Base-by-base conservation (phyloP, 495 filamentous ascomycete species). In the Trichocladium uniseriatum region DNA sequence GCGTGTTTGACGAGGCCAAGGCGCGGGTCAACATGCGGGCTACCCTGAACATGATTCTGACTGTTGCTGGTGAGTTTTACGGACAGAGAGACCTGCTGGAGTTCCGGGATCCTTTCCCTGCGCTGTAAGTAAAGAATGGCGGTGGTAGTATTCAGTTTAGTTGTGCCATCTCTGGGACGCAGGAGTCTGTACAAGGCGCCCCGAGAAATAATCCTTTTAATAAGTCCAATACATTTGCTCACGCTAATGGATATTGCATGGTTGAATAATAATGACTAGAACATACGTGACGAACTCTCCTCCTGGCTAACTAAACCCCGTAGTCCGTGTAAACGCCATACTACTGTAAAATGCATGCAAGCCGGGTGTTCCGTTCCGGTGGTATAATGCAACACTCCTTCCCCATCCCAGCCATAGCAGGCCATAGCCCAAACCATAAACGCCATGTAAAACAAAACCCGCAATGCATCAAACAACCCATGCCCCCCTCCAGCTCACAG, bases 1-100 rank as follows among this genome's bases (percentile, higher is more conserved):
- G 37, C 35, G 38, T 20, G 0, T 16, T 44, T 20, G 56, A 57
- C 63, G 67, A 43, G 66, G 68, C 52, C 9, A 50, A 62, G 11
- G 51, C 60, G 28, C 56, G 48, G 27, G 38, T 59, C 55, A 80
- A 79, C 61, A 72, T 75, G 50, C 66, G 69, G 44, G 72, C 70
- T 18, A 83, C 84, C 46, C 72, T 95, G 6, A 91, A 95, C 62
- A 95, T 95, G 86, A 86, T 95, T 49, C 73, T 98, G 45, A 90
- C 86, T 0, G 73, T 98, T 22, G 83, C 85, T 34, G 92, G 89
- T 54, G 89, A 95, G 66, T 80, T 84, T 56, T 98, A 85, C 65
- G 89, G 92, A 2, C 92, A 98, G 69, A 73, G 82, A 48, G 92
- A 98, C 66, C 68, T 98, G 29, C 69, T 97, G 40, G 79, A 81